A percentile compares a stretch with the other conserved stretches of the same genome.
These are phyloP conservation scores for Pythium chondricola DNA, from an alignment of 352 stramenopile species.

Conservation along the genomic window DNA sequence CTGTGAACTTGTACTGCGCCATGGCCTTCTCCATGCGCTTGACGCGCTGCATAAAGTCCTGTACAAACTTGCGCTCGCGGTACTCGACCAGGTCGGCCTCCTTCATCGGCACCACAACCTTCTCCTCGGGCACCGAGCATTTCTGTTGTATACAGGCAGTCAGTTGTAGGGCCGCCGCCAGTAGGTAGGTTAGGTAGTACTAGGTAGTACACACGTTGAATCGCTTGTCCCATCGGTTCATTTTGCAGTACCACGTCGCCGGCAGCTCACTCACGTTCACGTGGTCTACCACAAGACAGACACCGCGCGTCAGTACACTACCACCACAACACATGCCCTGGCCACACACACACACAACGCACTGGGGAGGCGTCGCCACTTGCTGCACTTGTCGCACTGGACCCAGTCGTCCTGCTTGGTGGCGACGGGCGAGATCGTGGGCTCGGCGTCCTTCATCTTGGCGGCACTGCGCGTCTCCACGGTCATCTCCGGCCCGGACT, in stretches of 20 bases:
- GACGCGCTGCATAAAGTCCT: constrained; percentile 58
- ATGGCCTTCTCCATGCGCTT: constrained; percentile 75
- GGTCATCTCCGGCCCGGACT: constrained; percentile 20
- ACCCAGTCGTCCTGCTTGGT: constrained; percentile 85
- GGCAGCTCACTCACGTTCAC: constrained; percentile 73
- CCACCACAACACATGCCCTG: no score
- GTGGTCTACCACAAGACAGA: constrained; percentile 47
- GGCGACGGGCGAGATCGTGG: constrained; percentile 37
- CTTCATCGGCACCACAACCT: constrained; percentile 61
- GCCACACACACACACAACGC: no score
- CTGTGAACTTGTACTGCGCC: constrained; percentile 55
- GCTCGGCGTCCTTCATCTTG: constrained; percentile 42
- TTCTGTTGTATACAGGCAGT: constrained; percentile 29
- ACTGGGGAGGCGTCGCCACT: constrained; percentile 80
- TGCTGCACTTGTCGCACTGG: constrained; percentile 83
- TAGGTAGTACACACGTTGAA: constrained; percentile 44
- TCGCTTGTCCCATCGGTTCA: constrained; percentile 79
- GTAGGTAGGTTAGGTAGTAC: background rate
- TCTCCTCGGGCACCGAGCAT: constrained; percentile 66
- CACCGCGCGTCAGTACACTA: no score
- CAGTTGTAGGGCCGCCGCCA: background rate
- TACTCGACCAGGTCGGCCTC: constrained; percentile 54
- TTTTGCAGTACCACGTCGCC: constrained; percentile 80
- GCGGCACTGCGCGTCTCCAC: constrained; percentile 48
- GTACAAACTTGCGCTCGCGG: constrained; percentile 56